These are phyloP conservation scores for Euphorbia schlechtendalii DNA, from an alignment of 441 rosid genomes.

Conservation along the genomic window DNA sequence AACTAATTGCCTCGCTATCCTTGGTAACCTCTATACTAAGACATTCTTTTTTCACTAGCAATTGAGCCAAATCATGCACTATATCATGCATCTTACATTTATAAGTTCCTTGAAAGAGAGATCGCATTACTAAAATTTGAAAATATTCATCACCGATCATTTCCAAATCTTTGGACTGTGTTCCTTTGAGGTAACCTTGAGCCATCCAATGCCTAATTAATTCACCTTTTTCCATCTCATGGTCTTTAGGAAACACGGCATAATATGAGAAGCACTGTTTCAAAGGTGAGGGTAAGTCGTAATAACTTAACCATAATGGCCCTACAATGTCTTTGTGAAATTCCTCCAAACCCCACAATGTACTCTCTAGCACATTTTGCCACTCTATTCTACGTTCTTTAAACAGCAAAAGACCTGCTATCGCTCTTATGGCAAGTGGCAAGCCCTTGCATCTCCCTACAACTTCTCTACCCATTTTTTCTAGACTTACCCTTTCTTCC, in stretches of 20 bases:
- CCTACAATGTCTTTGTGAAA: background rate
- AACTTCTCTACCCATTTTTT: slow-evolving; percentile 7
- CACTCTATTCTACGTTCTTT: background rate
- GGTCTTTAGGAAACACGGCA: slow-evolving; percentile 13
- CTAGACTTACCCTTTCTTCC: background rate
- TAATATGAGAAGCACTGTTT: slow-evolving; percentile 11
- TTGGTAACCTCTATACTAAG: background rate
- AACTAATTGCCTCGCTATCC: background rate
- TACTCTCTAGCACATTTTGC: background rate
- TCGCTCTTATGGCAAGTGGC: slow-evolving; percentile 3
- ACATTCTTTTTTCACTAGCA: background rate
- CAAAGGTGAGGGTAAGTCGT: background rate
- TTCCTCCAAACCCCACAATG: slow-evolving; percentile 3
- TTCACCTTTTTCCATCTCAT: too few species aligned
- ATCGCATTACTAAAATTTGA: background rate
- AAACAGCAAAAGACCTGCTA: slow-evolving; percentile 1
- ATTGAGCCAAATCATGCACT: slow-evolving; percentile 12
- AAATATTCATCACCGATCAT: background rate
- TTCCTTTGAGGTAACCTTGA: background rate
- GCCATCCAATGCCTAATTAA: too few species aligned
- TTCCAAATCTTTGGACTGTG: background rate
- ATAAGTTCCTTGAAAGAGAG: slow-evolving; percentile 6
- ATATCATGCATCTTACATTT: slow-evolving; percentile 17
- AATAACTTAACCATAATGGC: slow-evolving; percentile 4
- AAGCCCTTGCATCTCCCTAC: slow-evolving; percentile 5